Percentiles rank a stretch among this genome's conserved stretches.
phyloP scores from a whole-genome alignment of 352 stramenopile genomes.

The Phytophthora pistaciae region DNA sequence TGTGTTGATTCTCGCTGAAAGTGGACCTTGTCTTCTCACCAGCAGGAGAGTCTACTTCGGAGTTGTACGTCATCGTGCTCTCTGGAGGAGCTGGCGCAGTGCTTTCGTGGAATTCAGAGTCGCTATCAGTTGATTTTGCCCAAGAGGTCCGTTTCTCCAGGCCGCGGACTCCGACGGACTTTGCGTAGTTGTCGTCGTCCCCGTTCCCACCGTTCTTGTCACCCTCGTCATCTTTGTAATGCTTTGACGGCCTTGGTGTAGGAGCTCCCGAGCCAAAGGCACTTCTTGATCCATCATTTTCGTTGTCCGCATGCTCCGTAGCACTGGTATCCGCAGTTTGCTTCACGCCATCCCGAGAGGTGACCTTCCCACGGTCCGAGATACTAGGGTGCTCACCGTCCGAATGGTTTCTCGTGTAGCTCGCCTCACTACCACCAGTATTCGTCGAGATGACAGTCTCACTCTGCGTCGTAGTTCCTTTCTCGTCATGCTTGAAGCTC shows the following conservation, averaged over 20 bases:
- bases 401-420: no score
- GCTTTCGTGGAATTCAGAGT: background rate
- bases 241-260: background rate
- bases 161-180: no score
- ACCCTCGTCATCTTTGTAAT: no score
- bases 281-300: background rate
- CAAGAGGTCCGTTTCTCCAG: background rate
- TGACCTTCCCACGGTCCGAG: no score
- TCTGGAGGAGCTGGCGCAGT: background rate
- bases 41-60: background rate
- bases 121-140: background rate
- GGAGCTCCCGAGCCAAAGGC: background rate
- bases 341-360: no score
- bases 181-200: background rate
- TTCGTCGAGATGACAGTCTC: no score
- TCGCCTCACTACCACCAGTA: no score
- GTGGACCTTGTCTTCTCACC: background rate
- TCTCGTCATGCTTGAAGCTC: no score
- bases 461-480: no score
- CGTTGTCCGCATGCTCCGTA: background rate
- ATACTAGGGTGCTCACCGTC: no score
- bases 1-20: background rate
- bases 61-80: background rate
- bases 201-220: background rate
- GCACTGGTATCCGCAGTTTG: no score